These are phyloP conservation scores for Megacollybia marginata DNA, from an alignment of 768 basidiomycete genomes.

Conservation along the genomic window DNA sequence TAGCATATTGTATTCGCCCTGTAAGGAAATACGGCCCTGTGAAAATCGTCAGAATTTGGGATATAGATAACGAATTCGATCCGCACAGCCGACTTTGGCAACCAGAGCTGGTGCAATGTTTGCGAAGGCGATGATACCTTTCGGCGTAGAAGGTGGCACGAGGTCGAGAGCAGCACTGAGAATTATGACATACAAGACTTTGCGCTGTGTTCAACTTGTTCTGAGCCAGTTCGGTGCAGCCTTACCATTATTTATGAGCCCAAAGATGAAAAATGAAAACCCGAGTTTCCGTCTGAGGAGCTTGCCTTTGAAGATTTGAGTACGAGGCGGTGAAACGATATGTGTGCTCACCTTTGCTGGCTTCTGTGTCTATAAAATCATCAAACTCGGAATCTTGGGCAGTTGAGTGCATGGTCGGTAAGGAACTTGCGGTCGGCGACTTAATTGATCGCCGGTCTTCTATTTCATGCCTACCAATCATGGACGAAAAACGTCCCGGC, in stretches of 20 bases:
- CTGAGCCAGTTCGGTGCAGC: neutral
- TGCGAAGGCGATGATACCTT: slow-evolving; percentile 91
- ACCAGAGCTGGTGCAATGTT: slow-evolving; percentile 86
- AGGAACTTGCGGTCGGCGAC: too few relatives aligned
- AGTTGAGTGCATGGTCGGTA: too few relatives aligned
- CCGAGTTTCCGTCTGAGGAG: slow-evolving; percentile 30
- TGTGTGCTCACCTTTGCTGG: too few relatives aligned
- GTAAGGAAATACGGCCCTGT: slow-evolving; percentile 75
- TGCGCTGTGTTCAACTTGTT: neutral
- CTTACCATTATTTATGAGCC: slow-evolving; percentile 85
- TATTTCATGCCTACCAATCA: too few relatives aligned
- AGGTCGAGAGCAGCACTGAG: slow-evolving; percentile 94
- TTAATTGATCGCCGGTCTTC: too few relatives aligned
- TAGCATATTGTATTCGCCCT: slow-evolving; percentile 76
- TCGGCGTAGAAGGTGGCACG: slow-evolving; percentile 85
- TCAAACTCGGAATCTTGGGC: too few relatives aligned
- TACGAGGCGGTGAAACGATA: too few relatives aligned
- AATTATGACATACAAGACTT: slow-evolving; percentile 94
- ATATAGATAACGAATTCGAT: too few relatives aligned
- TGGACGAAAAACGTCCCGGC: too few relatives aligned
- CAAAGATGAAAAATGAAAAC: slow-evolving; percentile 83
- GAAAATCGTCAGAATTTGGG: too few relatives aligned
- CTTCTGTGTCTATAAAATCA: too few relatives aligned
- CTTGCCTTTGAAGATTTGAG: too few relatives aligned
- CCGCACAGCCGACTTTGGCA: slow-evolving; percentile 73